Base-by-base conservation (phyloP, 768 basidiomycete genomes). In the Phlegmacium glaucopus region DNA sequence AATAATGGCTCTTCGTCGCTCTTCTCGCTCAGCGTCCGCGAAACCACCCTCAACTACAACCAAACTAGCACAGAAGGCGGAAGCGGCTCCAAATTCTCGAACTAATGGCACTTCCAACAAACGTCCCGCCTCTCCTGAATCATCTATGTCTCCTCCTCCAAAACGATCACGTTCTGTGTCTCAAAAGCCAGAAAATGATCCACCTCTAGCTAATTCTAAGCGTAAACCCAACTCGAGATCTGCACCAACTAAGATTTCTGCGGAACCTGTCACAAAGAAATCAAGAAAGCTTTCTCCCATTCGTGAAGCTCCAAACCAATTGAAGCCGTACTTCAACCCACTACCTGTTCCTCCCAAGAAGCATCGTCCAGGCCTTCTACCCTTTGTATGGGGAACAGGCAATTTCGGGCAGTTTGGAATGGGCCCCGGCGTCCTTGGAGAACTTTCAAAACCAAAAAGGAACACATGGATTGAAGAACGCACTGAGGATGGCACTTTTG, bases 321-420 rank as follows among this genome's bases (percentile, higher is more conserved):
- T 59, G 10, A 78, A 76, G 54, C 79, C 82, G 4, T 83, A 83
- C 51, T 77, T 85, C 59, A 87, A 85, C 54, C 70, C 79, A 7
- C 71, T 91, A 4, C 89, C 87, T 12, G 65, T 71, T 6, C 75
- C 82, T 25, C 78, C 80, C 8, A 60, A 70, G 39, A 77, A 79
- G 47, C 56, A 71, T 38, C 77, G 83, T 37, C 92, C 91, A 15
- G 74, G 84, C 28, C 76, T 81, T 11, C 76, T 85, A 35, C 73
- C 94, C 13, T 95, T 94, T 53, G 85, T 80, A 7, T 97, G 90
- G 80, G 95, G 95, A 6, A 83, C 86, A 9, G 94, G 93, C 22
- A 94, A 95, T 66, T 92, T 93, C 70, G 94, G 94, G 26, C 94
- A 98, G 65, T 87, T 96, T 59, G 96, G 94, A 27, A 80, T 95